Evolutionary conservation across 805 yeast species (phyloP).

Genomic region (Lipomyces lipofer): DNA sequence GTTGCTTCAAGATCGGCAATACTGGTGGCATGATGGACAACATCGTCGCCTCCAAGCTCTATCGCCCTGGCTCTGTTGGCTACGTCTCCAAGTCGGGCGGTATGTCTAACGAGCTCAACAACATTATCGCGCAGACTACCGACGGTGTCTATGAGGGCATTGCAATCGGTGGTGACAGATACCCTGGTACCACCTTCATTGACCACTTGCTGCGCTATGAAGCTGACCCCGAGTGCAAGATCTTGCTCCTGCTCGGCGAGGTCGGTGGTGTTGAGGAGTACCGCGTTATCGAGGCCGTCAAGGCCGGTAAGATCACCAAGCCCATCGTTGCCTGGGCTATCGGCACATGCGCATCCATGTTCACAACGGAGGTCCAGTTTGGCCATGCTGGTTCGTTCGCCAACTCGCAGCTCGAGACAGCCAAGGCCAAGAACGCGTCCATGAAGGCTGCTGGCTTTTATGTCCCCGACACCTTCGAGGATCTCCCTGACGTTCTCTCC

Average conservation of each 20-base stretch:
- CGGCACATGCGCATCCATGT: constrained; percentile 69
- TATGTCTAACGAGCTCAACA: constrained; percentile 51
- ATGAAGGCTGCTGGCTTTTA: constrained; percentile 92
- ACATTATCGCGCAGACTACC: constrained; percentile 48
- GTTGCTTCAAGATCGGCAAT: constrained; percentile 51
- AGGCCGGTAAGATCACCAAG: constrained; percentile 61
- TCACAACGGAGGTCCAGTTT: constrained; percentile 61
- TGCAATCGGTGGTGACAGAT: constrained; percentile 74
- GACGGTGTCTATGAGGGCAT: constrained; percentile 57
- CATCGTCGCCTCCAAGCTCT: constrained; percentile 50
- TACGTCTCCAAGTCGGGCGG: constrained; percentile 52
- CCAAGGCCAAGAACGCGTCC: constrained; percentile 64
- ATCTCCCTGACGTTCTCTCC: constrained; percentile 44
- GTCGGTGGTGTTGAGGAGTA: constrained; percentile 75
- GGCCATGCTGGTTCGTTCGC: constrained; percentile 75
- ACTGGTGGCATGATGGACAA: constrained; percentile 55
- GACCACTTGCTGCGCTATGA: constrained; percentile 67
- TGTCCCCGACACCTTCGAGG: constrained; percentile 74
- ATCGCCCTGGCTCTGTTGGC: constrained; percentile 51
- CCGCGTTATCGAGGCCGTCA: constrained; percentile 68
- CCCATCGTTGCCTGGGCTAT: constrained; percentile 74
- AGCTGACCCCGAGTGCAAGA: constrained; percentile 64
- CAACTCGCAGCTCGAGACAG: constrained; percentile 69
- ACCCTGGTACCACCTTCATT: constrained; percentile 71
- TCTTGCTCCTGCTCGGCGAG: constrained; percentile 66